Conservation (phyloP, 306 rosid genomes). For the Rubus idaeus region DNA sequence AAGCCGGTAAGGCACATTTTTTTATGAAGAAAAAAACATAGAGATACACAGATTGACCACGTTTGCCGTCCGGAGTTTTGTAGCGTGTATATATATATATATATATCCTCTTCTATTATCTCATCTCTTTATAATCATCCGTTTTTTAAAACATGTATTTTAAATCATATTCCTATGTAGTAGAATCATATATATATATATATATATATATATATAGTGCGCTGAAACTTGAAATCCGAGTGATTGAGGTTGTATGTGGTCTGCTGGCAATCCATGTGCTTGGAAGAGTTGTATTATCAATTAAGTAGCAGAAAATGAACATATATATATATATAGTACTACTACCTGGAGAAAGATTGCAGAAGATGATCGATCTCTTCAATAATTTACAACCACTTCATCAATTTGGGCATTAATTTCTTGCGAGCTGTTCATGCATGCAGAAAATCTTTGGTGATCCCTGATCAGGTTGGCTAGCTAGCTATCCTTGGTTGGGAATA, state of each 20-base stretch:
- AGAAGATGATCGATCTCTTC: not conserved
- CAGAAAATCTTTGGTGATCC: not conserved
- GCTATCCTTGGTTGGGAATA: not conserved
- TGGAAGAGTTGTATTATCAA: conserved; percentile 11
- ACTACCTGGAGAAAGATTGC: not conserved
- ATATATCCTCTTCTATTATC: too few relatives aligned
- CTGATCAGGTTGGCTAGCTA: not conserved
- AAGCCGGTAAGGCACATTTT: not conserved
- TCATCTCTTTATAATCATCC: too few relatives aligned
- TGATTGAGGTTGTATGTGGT: not conserved
- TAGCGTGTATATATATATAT: not conserved
- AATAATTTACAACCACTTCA: not conserved
- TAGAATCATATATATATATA: too few relatives aligned
- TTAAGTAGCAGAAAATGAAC: not conserved
- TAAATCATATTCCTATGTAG: too few relatives aligned
- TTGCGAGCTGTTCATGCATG: not conserved
- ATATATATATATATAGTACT: not conserved
- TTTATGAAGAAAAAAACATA: not conserved
- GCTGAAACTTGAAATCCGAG: not conserved
- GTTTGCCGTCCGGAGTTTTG: not conserved
- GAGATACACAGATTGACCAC: not conserved
- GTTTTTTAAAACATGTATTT: too few relatives aligned
- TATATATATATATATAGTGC: too few relatives aligned
- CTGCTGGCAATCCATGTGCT: conserved; percentile 25
- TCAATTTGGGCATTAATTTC: conserved; percentile 6